A percentile compares a stretch with the other conserved stretches of the same genome.
These are phyloP conservation scores for Friedmanniomyces simplex DNA, from an alignment of 495 filamentous ascomycete species.

Conservation along the genomic window DNA sequence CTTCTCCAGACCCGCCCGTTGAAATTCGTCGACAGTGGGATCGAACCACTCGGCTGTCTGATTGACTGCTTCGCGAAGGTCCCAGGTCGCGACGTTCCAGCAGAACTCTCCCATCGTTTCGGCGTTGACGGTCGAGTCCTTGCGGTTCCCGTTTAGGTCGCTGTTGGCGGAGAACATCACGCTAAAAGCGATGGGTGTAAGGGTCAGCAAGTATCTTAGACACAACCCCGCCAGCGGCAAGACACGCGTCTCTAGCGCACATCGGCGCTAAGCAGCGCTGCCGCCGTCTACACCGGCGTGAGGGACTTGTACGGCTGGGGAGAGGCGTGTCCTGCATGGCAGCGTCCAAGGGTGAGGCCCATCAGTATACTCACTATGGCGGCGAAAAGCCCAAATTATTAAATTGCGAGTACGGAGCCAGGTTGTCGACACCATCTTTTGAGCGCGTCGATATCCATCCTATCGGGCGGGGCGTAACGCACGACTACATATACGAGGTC, in stretches of 20 bases:
- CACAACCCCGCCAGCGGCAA: neutral
- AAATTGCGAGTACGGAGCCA: slow-evolving; percentile 50
- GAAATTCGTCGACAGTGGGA: slow-evolving; percentile 45
- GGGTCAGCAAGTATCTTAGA: neutral
- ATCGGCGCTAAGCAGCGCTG: too few relatives aligned
- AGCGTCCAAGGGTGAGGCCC: too few relatives aligned
- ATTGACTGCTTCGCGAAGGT: slow-evolving; percentile 43
- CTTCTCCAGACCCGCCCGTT: slow-evolving; percentile 37
- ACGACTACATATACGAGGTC: slow-evolving; percentile 27
- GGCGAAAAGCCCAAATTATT: slow-evolving; percentile 45
- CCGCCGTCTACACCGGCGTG: too few relatives aligned
- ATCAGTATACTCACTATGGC: too few relatives aligned
- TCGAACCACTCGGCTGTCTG: slow-evolving; percentile 36
- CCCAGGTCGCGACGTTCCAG: slow-evolving; percentile 49
- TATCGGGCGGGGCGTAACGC: slow-evolving; percentile 33
- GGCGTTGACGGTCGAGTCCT: slow-evolving; percentile 45
- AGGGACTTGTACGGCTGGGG: too few relatives aligned
- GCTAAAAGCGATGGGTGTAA: neutral
- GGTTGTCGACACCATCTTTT: slow-evolving; percentile 32
- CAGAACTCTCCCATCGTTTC: slow-evolving; percentile 44
- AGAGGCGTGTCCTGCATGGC: too few relatives aligned
- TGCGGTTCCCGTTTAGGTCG: slow-evolving; percentile 34
- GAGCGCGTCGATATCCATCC: slow-evolving; percentile 34
- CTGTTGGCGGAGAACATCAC: slow-evolving; percentile 49
- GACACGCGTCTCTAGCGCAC: too few relatives aligned